Base-by-base conservation (phyloP, 306 rosid species). In the Purshia tridentata region DNA sequence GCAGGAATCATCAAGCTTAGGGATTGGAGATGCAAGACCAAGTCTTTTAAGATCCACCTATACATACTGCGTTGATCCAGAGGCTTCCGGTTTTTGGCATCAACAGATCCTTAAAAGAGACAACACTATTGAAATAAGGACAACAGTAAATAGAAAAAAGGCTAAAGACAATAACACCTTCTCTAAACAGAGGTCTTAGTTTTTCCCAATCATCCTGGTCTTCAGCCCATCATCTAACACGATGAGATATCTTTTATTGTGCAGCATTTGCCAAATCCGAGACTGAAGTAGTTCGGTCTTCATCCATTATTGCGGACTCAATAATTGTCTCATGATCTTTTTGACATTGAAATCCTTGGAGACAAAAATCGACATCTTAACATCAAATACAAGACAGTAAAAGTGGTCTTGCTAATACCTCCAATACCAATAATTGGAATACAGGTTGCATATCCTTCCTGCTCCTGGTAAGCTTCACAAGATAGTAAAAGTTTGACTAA, bases 211-310 rank as follows among this genome's bases (percentile, higher is more conserved):
- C 80, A 15, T 20, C 57, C 1, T 15, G 46, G 5, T 69, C 29
- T 54, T 60, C 74, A 1, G 52, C 42, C 76, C 81, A 42, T 77
- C 81, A 41, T 77, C 81, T 4, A 77, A 42, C 35, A 77, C 72
- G 0, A 74, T 4, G 11, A 77, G 2, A 47, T 40, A 50, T 42
- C 47, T 63, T 42, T 70, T 77, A 0, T 53, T 40, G 6, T 12
- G 35, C 44, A 77, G 50, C 19, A 12, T 13, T 5, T 66, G 6
- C 19, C 15, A 6, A 2, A 70, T 4, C 13, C 0, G 18, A 46
- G n/a, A 23, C 37, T 77, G 72, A 11, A 77, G 59, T 48, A 18
- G 4, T 29, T 29, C 35, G 35, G 35, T 29, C 35, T 29, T 29
- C 35, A 29, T 29, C 35, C 0, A 8, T 63, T 22, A 22, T 62